Evolutionary conservation across 192 early-diverging fungal genomes (phyloP).

Genomic region (Lunasporangiospora selenospora): DNA sequence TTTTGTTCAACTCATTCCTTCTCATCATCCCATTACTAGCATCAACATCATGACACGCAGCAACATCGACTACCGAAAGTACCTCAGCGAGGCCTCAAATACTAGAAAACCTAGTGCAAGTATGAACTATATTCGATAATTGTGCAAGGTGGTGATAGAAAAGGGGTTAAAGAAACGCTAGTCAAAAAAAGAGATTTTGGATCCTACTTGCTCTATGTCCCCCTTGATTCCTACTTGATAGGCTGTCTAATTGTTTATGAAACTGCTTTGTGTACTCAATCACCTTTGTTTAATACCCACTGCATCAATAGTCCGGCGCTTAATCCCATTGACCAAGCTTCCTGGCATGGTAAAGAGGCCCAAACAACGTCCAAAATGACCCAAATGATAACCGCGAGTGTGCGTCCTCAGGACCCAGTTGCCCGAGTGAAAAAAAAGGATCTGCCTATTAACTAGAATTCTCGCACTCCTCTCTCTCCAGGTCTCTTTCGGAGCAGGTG

Average conservation of each 20-base stretch:
- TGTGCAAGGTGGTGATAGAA: no score
- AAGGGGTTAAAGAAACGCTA: no score
- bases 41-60: neutral
- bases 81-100: constrained; percentile 49
- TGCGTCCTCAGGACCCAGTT: neutral
- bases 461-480: constrained; percentile 7
- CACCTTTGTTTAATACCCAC: no score
- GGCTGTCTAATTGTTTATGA: neutral
- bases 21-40: neutral
- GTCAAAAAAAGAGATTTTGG: no score
- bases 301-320: constrained; percentile 45
- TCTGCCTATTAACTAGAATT: neutral
- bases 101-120: constrained; percentile 54
- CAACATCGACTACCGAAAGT: constrained; percentile 48
- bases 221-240: neutral
- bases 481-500: constrained; percentile 76
- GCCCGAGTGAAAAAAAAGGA: neutral
- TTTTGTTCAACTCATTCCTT: neutral
- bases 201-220: neutral
- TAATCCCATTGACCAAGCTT: constrained; percentile 37
- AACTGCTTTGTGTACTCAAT: neutral
- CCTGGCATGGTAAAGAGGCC: constrained; percentile 50
- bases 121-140: no score
- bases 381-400: neutral
- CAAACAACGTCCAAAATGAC: neutral